These are phyloP conservation scores for Termitomyces sp. DNA, from an alignment of 768 basidiomycete genomes.

Conservation along the genomic window DNA sequence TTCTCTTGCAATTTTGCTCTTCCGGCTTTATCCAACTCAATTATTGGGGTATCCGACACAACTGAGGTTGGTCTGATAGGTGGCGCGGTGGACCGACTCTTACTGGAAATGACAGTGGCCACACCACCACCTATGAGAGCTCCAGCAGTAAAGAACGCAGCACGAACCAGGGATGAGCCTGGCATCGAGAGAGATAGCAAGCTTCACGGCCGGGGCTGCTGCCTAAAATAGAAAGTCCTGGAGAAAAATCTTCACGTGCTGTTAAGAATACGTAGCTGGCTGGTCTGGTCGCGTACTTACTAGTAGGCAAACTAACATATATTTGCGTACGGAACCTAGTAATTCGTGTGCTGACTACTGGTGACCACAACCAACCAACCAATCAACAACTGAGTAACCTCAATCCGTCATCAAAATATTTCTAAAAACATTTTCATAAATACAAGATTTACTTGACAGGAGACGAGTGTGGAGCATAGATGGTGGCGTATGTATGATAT, in stretches of 20 bases:
- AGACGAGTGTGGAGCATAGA: slow-evolving; percentile 22
- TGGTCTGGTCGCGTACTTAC: too few species aligned
- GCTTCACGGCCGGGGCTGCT: neutral
- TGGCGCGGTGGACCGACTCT: slow-evolving; percentile 12
- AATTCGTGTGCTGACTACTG: too few species aligned
- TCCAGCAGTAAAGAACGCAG: slow-evolving; percentile 77
- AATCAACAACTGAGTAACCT: too few species aligned
- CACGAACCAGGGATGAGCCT: slow-evolving; percentile 45
- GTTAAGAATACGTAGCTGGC: neutral
- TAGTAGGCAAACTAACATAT: too few species aligned
- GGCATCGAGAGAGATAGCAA: slow-evolving; percentile 15
- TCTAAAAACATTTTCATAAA: slow-evolving; percentile 12
- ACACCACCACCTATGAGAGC: slow-evolving; percentile 77
- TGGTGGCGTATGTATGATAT: slow-evolving; percentile 33
- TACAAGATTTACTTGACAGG: slow-evolving; percentile 15
- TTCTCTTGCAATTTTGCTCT: slow-evolving; percentile 34
- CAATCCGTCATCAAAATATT: neutral
- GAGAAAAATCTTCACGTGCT: neutral
- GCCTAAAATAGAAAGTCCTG: neutral
- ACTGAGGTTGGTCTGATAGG: slow-evolving; percentile 6
- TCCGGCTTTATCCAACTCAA: slow-evolving; percentile 42
- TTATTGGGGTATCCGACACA: slow-evolving; percentile 23
- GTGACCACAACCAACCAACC: too few species aligned
- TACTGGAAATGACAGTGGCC: slow-evolving; percentile 41
- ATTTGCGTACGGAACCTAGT: too few species aligned